Base-by-base conservation (phyloP, 2,329 filamentous ascomycete genomes). In the Clonostachys solani region DNA sequence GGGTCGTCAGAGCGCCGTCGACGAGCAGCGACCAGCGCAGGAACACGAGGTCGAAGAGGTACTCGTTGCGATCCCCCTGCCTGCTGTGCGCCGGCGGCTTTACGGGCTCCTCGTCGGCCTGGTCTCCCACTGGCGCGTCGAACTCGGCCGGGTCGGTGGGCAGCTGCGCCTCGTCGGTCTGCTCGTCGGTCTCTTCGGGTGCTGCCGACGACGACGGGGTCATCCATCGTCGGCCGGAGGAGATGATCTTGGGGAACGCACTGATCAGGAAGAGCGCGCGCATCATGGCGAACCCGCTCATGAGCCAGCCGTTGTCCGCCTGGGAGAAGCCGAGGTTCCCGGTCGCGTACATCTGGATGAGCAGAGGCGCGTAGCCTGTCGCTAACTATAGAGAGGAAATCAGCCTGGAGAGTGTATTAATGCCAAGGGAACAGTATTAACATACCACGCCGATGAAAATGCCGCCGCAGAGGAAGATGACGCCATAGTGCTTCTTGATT, bases 11-110 rank as follows among this genome's bases (percentile, higher is more conserved):
- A 0, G 79, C 55, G 0, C 83, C 83, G 55, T 89, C 86, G 0
- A 82, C 68, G 0, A 88, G 61, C 4, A 89, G 67, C 50, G 81
- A 86, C 68, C 78, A 86, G 4, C 81, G 73, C 4, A 86, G 70
- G 55, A 87, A 89, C 35, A 83, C 71, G 2, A 89, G 69, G 50
- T 89, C 86, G 55, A 89, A 89, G 0, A 66, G 71, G 42, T 74
- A 47, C 16, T 33, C 79, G 0, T 72, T 75, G 7, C 74, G 71
- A 37, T 72, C 63, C 1, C 75, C 67, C 2, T 67, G 63, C 1
- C 0, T 60, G 57, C 0, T 65, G 59, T n/a, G 62, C 17, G 29
- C 56, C 0, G 66, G 53, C 0, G 62, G 49, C 1, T 58, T 54
- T 0, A 68, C 58, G 0, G 77, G 75, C 50, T 81, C 76, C 9